Base-by-base conservation (phyloP, 2,329 filamentous ascomycete species). In the Botrytis elliptica region DNA sequence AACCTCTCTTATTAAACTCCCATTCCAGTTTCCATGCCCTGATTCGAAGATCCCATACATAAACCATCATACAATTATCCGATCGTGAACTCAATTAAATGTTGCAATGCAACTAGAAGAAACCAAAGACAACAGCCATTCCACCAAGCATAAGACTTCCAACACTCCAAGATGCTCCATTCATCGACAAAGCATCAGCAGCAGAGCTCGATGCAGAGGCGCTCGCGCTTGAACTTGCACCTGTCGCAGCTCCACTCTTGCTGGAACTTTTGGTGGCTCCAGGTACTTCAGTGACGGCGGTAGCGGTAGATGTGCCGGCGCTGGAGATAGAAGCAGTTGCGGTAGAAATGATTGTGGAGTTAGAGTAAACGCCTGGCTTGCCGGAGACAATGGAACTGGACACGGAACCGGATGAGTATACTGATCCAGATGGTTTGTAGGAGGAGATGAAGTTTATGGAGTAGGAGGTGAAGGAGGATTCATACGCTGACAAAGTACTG, bases 71-170 rank as follows among this genome's bases (percentile, higher is more conserved):
- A 44, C 29, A 57, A 67, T 57, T 59, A 67, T 44, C 18, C 6
- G 29, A 55, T 44, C 46, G n/a, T 71, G 20, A 66, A 71, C 10
- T 29, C 36, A 71, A 42, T n/a, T 46, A 25, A 33, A 38, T 6
- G 33, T n/a, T 12, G 9, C 20, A 22, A 64, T 40, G 29, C 38
- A 68, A 59, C 36, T 69, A 72, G 62, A 72, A 68, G 40, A 72
- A 59, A 57, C 71, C 63, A 60, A 72, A 72, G 25, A 72, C 29
- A 25, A 69, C 63, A 20, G 71, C 71, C 52, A 72, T 57, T 46
- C 71, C 71, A 68, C 44, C 71, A 59, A 72, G 52, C 49, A 72
- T 68, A 14, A 69, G n/a, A 46, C 62, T 25, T 46, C 71, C 71
- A 49, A 38, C 14, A 60, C 57, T 20, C 68, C 52, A 60, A 20